Evolutionary conservation across 2,329 filamentous ascomycete genomes (phyloP).

Genomic region (Capronia americana): DNA sequence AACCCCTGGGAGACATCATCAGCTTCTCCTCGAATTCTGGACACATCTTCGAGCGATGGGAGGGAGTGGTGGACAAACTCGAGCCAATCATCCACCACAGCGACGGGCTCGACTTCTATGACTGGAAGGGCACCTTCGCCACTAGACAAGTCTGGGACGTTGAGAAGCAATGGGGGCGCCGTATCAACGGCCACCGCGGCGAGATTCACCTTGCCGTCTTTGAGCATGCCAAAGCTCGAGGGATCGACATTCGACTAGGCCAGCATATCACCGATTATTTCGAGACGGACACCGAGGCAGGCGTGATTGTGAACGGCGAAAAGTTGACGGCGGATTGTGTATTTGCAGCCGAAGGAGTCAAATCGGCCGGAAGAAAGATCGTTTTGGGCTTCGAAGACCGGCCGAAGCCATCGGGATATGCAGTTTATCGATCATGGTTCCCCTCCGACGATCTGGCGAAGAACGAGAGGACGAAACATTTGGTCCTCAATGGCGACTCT

Average conservation of each 20-base stretch:
- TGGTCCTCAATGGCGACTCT: conserved; percentile 60
- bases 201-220: conserved; percentile 46
- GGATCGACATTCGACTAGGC: conserved; percentile 43
- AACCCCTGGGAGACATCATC: conserved; percentile 58
- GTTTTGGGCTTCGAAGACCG: conserved; percentile 45
- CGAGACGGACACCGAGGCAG: conserved; percentile 45
- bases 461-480: conserved; percentile 60
- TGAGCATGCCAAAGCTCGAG: conserved; percentile 41
- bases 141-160: conserved; percentile 45
- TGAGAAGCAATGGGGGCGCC: conserved; percentile 43
- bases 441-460: conserved; percentile 55
- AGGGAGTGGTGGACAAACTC: conserved; percentile 45
- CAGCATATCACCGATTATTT: conserved; percentile 44
- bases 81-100: conserved; percentile 44
- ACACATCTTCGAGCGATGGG: conserved; percentile 43
- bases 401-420: conserved; percentile 45
- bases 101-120: conserved; percentile 42
- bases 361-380: conserved; percentile 35
- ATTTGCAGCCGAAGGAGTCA: conserved; percentile 34
- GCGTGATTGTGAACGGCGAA: conserved; percentile 35
- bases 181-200: conserved; percentile 46
- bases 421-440: conserved; percentile 42
- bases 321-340: conserved; percentile 34
- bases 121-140: conserved; percentile 43
- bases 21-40: conserved; percentile 42